Evolutionary conservation across 1,139 yeast genomes (phyloP).

Genomic region (Insectozyma bohioensis): DNA sequence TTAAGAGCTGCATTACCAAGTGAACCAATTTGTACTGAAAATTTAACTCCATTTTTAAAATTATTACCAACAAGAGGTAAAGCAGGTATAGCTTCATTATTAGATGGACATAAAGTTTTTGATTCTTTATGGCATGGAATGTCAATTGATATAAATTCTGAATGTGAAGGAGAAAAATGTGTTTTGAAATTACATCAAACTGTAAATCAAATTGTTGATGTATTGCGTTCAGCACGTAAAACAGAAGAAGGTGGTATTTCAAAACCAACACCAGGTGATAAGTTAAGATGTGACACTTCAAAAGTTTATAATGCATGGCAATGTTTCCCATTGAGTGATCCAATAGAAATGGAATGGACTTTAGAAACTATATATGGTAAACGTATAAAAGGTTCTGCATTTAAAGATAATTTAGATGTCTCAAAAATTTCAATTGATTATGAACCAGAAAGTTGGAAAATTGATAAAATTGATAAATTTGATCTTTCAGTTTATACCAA

Average conservation of each 20-base stretch:
- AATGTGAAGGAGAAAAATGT: constrained; percentile 46
- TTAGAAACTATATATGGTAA: constrained; percentile 71
- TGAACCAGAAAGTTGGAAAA: constrained; percentile 49
- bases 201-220: constrained; percentile 74
- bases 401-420: constrained; percentile 39
- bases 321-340: constrained; percentile 75
- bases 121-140: constrained; percentile 94
- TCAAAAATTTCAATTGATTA: constrained; percentile 45
- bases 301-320: constrained; percentile 61
- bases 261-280: constrained; percentile 67
- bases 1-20: constrained; percentile 88
- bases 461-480: constrained; percentile 24
- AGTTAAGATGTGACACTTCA: constrained; percentile 67
- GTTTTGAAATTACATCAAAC: constrained; percentile 60
- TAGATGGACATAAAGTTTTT: constrained; percentile 95
- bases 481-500: constrained; percentile 14
- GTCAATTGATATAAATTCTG: constrained; percentile 79
- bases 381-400: constrained; percentile 61
- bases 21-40: constrained; percentile 97
- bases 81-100: constrained; percentile 80
- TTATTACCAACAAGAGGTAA: constrained; percentile 90
- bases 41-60: constrained; percentile 89
- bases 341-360: constrained; percentile 51
- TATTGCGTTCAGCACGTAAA: constrained; percentile 65
- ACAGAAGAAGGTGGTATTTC: constrained; percentile 68